phyloP scores from a whole-genome alignment of 176 grass and related monocot genomes.

The Eleusine coracana region DNA sequence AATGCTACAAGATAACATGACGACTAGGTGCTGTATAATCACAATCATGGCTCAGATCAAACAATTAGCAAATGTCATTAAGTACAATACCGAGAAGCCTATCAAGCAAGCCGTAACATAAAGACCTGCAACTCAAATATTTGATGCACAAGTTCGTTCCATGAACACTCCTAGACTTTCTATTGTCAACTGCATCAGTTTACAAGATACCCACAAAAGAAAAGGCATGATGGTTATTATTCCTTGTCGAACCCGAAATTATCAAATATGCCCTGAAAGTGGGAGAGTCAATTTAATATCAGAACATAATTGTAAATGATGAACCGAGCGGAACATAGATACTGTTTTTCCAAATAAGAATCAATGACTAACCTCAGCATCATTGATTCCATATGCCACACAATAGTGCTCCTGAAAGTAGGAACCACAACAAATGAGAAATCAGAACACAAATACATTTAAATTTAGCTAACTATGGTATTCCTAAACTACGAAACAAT shows the following conservation, averaged over 20 bases:
- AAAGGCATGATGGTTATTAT: background rate
- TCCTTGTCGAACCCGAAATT: slow-evolving; percentile 59
- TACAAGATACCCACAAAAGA: slow-evolving; percentile 13
- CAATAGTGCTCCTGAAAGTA: slow-evolving; percentile 91
- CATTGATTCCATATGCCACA: slow-evolving; percentile 84
- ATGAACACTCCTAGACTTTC: background rate
- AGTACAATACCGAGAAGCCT: background rate
- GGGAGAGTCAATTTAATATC: background rate
- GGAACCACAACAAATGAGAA: slow-evolving; percentile 1
- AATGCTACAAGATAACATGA: background rate
- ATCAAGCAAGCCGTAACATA: background rate
- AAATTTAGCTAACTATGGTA: background rate
- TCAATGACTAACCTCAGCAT: slow-evolving; percentile 57
- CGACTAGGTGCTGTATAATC: background rate
- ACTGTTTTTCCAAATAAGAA: slow-evolving; percentile 14
- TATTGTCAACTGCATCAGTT: background rate
- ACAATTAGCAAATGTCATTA: background rate
- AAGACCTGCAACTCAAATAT: background rate
- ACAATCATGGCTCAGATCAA: background rate
- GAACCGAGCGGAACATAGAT: background rate
- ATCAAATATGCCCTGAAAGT: slow-evolving; percentile 64
- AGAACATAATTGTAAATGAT: background rate
- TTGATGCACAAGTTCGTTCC: background rate
- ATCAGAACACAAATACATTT: background rate
- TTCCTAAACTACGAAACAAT: background rate